phyloP scores from a whole-genome alignment of 2,329 filamentous ascomycete species.

The Arachnomyces sp. region DNA sequence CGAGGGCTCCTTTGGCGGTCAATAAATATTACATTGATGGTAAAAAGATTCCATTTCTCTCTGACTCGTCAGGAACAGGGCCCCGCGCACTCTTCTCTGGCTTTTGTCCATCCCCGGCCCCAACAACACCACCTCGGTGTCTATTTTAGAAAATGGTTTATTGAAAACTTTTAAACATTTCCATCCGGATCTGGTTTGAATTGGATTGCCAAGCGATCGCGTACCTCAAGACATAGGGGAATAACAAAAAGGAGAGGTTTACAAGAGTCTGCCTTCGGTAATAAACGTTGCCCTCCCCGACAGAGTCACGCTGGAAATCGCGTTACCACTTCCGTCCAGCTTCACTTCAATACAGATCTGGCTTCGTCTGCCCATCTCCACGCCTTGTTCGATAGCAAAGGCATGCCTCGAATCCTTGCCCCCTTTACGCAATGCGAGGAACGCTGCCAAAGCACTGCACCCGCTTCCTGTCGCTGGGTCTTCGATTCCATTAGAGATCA shows the following conservation, averaged over 20 bases:
- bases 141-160: too few relatives aligned
- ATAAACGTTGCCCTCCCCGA: slow-evolving; percentile 13
- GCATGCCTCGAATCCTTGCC: slow-evolving; percentile 21
- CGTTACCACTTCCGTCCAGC: slow-evolving; percentile 25
- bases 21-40: too few relatives aligned
- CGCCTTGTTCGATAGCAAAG: slow-evolving; percentile 42
- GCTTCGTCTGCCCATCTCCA: slow-evolving; percentile 46
- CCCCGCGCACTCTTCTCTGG: too few relatives aligned
- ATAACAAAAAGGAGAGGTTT: background rate
- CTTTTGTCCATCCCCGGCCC: too few relatives aligned
- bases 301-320: slow-evolving; percentile 13
- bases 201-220: too few relatives aligned
- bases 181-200: too few relatives aligned
- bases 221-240: background rate
- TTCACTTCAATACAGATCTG: slow-evolving; percentile 42
- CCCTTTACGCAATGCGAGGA: slow-evolving; percentile 38
- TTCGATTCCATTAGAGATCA: slow-evolving; percentile 30
- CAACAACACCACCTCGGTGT: too few relatives aligned
- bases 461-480: slow-evolving; percentile 47
- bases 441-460: slow-evolving; percentile 40
- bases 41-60: too few relatives aligned
- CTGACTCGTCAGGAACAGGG: too few relatives aligned
- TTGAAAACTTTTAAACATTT: too few relatives aligned
- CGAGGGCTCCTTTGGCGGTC: background rate
- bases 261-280: slow-evolving; percentile 14